Conservation (phyloP, 2,329 filamentous ascomycete species). For the Cladophialophora yegresii region DNA sequence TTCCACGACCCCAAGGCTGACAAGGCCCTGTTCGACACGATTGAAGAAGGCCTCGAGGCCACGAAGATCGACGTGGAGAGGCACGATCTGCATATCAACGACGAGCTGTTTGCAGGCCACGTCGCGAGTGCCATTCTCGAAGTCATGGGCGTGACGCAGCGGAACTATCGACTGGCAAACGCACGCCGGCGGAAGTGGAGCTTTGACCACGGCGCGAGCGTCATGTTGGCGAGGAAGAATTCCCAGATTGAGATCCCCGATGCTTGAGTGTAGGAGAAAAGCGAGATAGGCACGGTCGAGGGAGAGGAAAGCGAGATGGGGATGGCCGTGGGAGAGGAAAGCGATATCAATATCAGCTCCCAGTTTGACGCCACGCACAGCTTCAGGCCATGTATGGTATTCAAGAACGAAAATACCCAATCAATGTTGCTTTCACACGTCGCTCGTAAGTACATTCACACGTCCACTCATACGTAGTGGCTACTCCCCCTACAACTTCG, state of each 20-base stretch:
- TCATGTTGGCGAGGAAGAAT: constrained; percentile 29
- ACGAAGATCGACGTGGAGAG: constrained; percentile 55
- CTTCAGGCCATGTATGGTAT: not conserved
- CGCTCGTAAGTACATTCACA: too few species aligned
- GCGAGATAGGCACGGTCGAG: not conserved
- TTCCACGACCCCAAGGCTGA: constrained; percentile 58
- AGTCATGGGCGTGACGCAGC: constrained; percentile 35
- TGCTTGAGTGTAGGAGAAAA: not conserved
- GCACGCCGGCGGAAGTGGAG: constrained; percentile 34
- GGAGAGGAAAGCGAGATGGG: not conserved
- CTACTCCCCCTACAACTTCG: constrained; percentile 36
- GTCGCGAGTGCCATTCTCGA: constrained; percentile 33
- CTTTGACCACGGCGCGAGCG: constrained; percentile 34
- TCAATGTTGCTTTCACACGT: too few species aligned
- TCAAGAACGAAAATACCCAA: not conserved
- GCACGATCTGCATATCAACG: constrained; percentile 58
- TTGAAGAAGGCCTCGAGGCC: constrained; percentile 54
- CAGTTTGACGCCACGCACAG: not conserved
- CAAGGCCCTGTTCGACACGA: constrained; percentile 48
- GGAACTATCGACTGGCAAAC: constrained; percentile 34
- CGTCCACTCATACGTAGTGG: too few species aligned
- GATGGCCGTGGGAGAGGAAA: too few species aligned
- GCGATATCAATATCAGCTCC: not conserved
- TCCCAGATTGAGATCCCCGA: constrained; percentile 34
- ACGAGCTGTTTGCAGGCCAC: constrained; percentile 51